A percentile compares a stretch with the other conserved stretches of the same genome.
phyloP scores from a whole-genome alignment of 2,329 filamentous ascomycete genomes.

The Coniella vitis region DNA sequence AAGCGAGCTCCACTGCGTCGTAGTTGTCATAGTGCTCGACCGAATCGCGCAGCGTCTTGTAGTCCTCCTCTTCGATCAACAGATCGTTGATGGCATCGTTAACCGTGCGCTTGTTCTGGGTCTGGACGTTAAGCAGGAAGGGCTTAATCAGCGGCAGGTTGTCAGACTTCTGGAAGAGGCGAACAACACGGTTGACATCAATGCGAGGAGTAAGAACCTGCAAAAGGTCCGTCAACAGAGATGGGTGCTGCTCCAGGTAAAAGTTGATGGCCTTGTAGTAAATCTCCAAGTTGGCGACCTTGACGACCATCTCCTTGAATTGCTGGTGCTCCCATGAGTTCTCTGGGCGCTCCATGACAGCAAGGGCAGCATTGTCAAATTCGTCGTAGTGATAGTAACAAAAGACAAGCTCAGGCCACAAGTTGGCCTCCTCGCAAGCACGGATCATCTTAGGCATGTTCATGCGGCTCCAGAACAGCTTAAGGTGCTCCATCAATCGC shows the following conservation, averaged over 20 bases:
- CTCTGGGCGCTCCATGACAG: conserved; percentile 95
- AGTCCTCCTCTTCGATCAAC: conserved; percentile 96
- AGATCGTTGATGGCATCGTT: conserved; percentile 98
- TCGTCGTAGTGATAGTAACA: conserved; percentile 98
- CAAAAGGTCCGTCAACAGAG: conserved; percentile 89
- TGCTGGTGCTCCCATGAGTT: conserved; percentile 99
- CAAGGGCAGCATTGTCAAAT: conserved; percentile 91
- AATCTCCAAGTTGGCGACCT: conserved; percentile 97
- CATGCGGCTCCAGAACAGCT: conserved; percentile 96
- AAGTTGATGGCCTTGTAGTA: conserved; percentile 97
- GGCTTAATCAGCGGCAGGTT: conserved; percentile 98
- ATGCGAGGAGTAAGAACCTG: conserved; percentile 88
- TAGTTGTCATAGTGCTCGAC: conserved; percentile 99
- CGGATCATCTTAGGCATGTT: conserved; percentile 97
- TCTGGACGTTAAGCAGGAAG: conserved; percentile 92
- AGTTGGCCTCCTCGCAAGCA: conserved; percentile 85
- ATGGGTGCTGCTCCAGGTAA: conserved; percentile 94
- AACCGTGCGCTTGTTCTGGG: conserved; percentile 95
- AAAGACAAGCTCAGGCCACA: conserved; percentile 98
- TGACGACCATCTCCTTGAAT: conserved; percentile 98
- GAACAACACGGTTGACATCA: conserved; percentile 97
- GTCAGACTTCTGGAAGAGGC: conserved; percentile 97
- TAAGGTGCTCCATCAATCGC: conserved; percentile 95
- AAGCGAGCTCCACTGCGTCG: conserved; percentile 85
- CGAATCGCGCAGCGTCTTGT: conserved; percentile 96